phyloP scores from a whole-genome alignment of 23 red algal species.

The Gracilaria domingensis region DNA sequence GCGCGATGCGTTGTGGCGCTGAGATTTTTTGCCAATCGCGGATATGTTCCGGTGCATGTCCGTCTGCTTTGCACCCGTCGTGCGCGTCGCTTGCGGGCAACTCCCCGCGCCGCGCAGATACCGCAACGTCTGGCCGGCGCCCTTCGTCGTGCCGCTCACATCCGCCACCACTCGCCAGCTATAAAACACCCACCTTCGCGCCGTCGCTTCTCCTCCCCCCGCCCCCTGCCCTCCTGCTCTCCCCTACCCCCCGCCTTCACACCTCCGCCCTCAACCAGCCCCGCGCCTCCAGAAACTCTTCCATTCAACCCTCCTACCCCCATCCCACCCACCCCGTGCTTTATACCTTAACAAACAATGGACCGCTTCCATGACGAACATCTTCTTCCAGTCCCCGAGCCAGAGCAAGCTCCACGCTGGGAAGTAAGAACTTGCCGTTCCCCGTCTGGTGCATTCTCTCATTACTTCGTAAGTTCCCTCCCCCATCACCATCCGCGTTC shows the following conservation, averaged over 20 bases:
- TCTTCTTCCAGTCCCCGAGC: constrained; percentile 28
- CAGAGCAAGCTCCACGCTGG: neutral
- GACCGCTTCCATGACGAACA: constrained; percentile 31
- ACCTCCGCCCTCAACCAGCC: neutral
- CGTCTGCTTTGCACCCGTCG: neutral
- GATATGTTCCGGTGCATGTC: neutral
- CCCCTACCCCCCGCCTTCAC: neutral
- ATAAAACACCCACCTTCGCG: neutral
- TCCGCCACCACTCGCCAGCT: constrained; percentile 11
- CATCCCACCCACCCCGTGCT: neutral
- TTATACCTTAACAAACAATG: neutral
- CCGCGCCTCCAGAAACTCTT: neutral
- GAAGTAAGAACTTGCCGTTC: constrained; percentile 34
- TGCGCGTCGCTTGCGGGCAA: neutral
- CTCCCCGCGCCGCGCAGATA: neutral
- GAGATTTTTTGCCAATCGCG: constrained; percentile 16
- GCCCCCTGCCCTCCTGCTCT: neutral
- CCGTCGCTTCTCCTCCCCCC: neutral
- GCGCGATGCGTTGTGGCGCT: no score
- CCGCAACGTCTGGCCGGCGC: neutral
- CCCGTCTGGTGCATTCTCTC: constrained; percentile 25
- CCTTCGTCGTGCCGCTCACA: neutral
- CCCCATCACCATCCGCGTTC: neutral
- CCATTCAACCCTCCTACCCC: neutral
- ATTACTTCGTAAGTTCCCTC: constrained; percentile 12